Evolutionary conservation across 2,329 filamentous ascomycete species (phyloP).

Genomic region (Trichoderma sp.): DNA sequence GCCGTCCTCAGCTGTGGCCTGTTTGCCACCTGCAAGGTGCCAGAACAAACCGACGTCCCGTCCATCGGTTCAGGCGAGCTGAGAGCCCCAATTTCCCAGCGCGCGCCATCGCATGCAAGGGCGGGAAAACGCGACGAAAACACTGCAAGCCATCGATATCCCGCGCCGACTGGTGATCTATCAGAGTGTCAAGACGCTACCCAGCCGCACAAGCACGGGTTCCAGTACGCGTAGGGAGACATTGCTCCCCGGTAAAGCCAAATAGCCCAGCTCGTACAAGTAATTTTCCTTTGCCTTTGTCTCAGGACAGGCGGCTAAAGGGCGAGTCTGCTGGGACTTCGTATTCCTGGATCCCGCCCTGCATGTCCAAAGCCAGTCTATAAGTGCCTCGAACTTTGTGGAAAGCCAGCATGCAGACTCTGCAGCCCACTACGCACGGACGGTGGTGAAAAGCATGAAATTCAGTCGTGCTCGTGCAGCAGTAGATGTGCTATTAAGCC

Average conservation of each 20-base stretch:
- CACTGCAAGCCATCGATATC: background rate
- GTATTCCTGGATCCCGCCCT: background rate
- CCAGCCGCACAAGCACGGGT: background rate
- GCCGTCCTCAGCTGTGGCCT: constrained; percentile 14
- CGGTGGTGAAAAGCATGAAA: background rate
- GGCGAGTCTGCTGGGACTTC: background rate
- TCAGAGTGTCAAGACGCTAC: background rate
- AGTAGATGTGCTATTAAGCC: background rate
- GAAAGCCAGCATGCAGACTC: background rate
- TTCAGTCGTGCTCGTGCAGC: background rate
- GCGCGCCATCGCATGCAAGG: background rate
- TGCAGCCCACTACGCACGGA: background rate
- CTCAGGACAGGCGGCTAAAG: background rate
- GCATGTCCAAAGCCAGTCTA: background rate
- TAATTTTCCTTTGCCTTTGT: background rate
- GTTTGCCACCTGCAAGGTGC: constrained; percentile 6
- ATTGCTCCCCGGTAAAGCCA: background rate
- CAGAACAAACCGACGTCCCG: background rate
- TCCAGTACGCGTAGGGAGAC: background rate
- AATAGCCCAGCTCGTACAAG: constrained; percentile 1
- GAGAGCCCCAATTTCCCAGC: constrained; percentile 4
- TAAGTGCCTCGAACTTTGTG: background rate
- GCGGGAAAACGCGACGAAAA: background rate
- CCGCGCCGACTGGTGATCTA: background rate
- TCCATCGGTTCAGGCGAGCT: background rate